Evolutionary conservation across 805 yeast genomes (phyloP).

Genomic region (Starmerella stigmatis): DNA sequence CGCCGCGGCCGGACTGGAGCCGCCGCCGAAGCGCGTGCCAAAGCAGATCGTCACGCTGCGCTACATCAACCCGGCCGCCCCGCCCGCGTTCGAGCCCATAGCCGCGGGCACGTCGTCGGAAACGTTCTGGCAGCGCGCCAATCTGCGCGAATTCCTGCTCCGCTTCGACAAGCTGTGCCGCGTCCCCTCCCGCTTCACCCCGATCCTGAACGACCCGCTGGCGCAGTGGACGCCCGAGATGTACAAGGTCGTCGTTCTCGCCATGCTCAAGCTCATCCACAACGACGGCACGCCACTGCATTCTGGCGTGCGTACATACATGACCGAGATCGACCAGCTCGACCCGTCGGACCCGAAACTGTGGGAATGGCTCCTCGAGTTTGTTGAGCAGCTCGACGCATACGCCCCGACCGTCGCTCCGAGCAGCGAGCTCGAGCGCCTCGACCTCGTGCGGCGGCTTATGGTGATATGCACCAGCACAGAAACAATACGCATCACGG

Average conservation of each 20-base stretch:
- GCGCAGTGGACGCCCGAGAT: constrained; percentile 31
- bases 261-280: constrained; percentile 28
- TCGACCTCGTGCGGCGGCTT: constrained; percentile 26
- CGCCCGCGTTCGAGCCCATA: constrained; percentile 27
- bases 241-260: constrained; percentile 29
- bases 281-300: constrained; percentile 29
- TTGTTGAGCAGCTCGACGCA: constrained; percentile 21
- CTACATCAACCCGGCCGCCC: constrained; percentile 12
- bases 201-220: constrained; percentile 31
- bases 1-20: constrained; percentile 3
- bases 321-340: constrained; percentile 29
- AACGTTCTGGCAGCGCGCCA: constrained; percentile 30
- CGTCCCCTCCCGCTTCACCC: constrained; percentile 29
- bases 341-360: constrained; percentile 28
- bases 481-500: constrained; percentile 30
- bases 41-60: constrained; percentile 18
- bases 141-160: constrained; percentile 32
- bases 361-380: constrained; percentile 29
- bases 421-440: constrained; percentile 23
- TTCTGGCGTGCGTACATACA: constrained; percentile 22
- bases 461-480: constrained; percentile 28
- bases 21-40: constrained; percentile 6
- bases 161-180: constrained; percentile 33
- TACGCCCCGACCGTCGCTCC: constrained; percentile 16
- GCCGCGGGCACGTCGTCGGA: constrained; percentile 21